These are phyloP conservation scores for Tremellales sp. DNA, from an alignment of 1,284 basidiomycete species.

Conservation along the genomic window DNA sequence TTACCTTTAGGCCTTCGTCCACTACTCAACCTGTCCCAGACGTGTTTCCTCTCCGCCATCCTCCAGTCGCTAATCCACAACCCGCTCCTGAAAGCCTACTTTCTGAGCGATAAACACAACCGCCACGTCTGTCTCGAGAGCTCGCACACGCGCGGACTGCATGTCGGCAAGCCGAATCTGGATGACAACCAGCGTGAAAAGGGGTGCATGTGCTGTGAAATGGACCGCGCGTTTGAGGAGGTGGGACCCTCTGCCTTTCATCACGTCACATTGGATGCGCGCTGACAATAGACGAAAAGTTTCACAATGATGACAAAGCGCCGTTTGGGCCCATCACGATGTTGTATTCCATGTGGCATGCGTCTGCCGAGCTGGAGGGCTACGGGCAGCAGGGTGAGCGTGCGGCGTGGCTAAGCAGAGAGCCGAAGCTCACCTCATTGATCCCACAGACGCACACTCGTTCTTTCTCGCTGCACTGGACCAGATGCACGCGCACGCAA, in stretches of 20 bases:
- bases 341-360: slow-evolving; percentile 81
- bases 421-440: neutral
- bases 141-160: slow-evolving; percentile 28
- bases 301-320: slow-evolving; percentile 64
- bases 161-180: slow-evolving; percentile 31
- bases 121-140: slow-evolving; percentile 40
- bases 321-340: slow-evolving; percentile 82
- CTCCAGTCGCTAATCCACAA: slow-evolving; percentile 92
- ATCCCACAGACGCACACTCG: slow-evolving; percentile 40
- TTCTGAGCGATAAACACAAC: slow-evolving; percentile 65
- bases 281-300: slow-evolving; percentile 50
- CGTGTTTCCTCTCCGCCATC: slow-evolving; percentile 91
- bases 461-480: slow-evolving; percentile 78
- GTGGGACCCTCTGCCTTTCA: slow-evolving; percentile 47
- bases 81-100: slow-evolving; percentile 83
- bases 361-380: slow-evolving; percentile 75
- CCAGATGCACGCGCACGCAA: slow-evolving; percentile 74
- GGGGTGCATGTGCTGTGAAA: slow-evolving; percentile 86
- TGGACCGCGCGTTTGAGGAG: slow-evolving; percentile 87
- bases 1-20: slow-evolving; percentile 66
- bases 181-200: slow-evolving; percentile 52
- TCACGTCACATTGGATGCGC: neutral
- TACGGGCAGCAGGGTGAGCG: slow-evolving; percentile 81
- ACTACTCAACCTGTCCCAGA: slow-evolving; percentile 80
- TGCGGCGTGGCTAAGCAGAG: slow-evolving; percentile 5